phyloP scores from a whole-genome alignment of 345 rosid species.

The Iberis pinnata region DNA sequence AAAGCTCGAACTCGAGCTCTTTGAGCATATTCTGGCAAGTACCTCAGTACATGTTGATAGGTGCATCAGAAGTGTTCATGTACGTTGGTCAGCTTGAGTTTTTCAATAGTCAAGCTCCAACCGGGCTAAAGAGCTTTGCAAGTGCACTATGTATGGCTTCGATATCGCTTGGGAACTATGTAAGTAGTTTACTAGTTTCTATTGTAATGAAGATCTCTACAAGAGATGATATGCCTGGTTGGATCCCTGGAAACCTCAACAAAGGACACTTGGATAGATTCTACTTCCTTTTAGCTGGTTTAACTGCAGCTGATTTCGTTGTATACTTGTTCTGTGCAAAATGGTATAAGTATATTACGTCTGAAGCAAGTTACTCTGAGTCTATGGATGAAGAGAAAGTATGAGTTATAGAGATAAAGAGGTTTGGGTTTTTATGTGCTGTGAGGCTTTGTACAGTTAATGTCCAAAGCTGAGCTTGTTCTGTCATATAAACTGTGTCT shows the following conservation, averaged over 20 bases:
- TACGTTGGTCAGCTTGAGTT: slow-evolving; percentile 54
- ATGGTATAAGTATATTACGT: slow-evolving; percentile 75
- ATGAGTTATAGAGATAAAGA: not conserved
- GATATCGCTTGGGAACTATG: slow-evolving; percentile 94
- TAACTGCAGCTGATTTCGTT: slow-evolving; percentile 57
- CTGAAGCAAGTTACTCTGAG: slow-evolving; percentile 42
- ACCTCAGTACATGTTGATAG: slow-evolving; percentile 83
- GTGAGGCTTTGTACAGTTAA: slow-evolving; percentile 23
- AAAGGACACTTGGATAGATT: slow-evolving; percentile 46
- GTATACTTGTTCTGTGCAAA: slow-evolving; percentile 67
- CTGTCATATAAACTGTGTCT: slow-evolving; percentile 12
- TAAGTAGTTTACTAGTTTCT: slow-evolving; percentile 86
- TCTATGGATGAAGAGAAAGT: slow-evolving; percentile 18
- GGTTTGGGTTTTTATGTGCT: slow-evolving; percentile 14
- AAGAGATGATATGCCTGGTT: slow-evolving; percentile 81
- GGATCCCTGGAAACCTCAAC: slow-evolving; percentile 97
- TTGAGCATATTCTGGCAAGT: slow-evolving; percentile 98
- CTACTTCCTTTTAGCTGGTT: slow-evolving; percentile 64
- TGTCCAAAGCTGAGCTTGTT: slow-evolving; percentile 28
- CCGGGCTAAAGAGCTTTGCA: slow-evolving; percentile 89
- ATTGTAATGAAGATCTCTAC: slow-evolving; percentile 93
- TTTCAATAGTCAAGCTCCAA: slow-evolving; percentile 95
- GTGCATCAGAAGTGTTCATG: slow-evolving; percentile 92
- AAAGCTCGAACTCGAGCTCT: slow-evolving; percentile 61
- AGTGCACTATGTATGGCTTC: slow-evolving; percentile 97